Base-by-base conservation (phyloP, 2,329 filamentous ascomycete genomes). In the Ceratocystiopsis sp. region DNA sequence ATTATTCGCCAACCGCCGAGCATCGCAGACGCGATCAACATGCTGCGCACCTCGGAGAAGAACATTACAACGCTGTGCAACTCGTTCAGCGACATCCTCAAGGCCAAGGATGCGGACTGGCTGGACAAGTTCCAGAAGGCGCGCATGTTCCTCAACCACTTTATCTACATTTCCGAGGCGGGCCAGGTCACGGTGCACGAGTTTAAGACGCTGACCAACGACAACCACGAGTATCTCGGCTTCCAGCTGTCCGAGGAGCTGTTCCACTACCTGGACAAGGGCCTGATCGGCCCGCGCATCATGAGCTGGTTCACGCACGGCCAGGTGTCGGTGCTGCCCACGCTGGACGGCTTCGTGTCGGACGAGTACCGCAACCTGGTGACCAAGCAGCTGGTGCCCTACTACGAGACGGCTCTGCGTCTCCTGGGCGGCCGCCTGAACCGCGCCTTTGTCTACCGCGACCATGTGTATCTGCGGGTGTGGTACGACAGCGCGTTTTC, bases 211-310 rank as follows among this genome's bases (percentile, higher is more conserved):
- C 73, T 86, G 17, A 87, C 91, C 2, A 73, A 72, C 38, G 87
- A 96, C 56, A 79, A 91, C 50, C 84, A 93, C 56, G 80, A 89
- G 54, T 87, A 95, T 56, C 75, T 95, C 48, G 86, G 86, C n/a
- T 75, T 93, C 46, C 81, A 87, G 46, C 68, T 98, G 6, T 86
- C 91, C 0, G 78, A 86, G 36, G 91, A 98, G 60, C 68, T 96
- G 16, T 87, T 89, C 57, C 82, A 85, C 59, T 96, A 96, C 58
- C 69, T 95, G 41, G 86, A 85, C 46, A 78, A 74, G 42, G 91
- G 85, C 33, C 65, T 95, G 37, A 75, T 96, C 50, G 77, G 84
- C 25, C 70, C 85, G 19, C 76, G 84, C 40, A 68, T 94, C 35
- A 71, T 93, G 13, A 84, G 81, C 57, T 89, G 79, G 71, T 75